Conservation (phyloP, 805 yeast genomes). For the Ogataea zsoltii region DNA sequence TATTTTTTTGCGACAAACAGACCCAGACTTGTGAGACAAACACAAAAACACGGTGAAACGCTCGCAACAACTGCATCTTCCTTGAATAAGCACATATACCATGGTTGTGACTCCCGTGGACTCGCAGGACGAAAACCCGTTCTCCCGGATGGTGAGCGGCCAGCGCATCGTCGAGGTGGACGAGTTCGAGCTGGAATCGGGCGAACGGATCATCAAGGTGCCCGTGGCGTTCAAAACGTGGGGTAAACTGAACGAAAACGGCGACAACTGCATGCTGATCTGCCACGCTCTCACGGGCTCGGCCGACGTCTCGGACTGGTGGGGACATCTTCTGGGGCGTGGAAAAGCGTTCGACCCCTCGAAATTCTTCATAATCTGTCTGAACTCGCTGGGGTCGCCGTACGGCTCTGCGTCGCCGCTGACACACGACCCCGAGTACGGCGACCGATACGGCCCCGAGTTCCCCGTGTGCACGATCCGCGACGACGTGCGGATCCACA, state of each 20-base stretch:
- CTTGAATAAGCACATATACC: neutral
- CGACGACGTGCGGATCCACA: conserved; percentile 85
- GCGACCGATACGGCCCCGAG: conserved; percentile 84
- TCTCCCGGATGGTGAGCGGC: conserved; percentile 64
- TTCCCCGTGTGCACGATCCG: conserved; percentile 93
- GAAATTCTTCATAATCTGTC: conserved; percentile 79
- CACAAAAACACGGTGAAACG: too few relatives aligned
- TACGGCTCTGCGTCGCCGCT: conserved; percentile 95
- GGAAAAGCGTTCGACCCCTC: conserved; percentile 90
- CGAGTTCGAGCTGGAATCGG: conserved; percentile 73
- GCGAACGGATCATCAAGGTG: conserved; percentile 66
- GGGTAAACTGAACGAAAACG: conserved; percentile 76
- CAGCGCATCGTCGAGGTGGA: conserved; percentile 84
- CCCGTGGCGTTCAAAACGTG: conserved; percentile 96
- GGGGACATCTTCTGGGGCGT: conserved; percentile 93
- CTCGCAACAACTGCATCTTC: too few relatives aligned
- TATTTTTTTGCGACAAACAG: neutral
- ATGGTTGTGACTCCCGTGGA: conserved; percentile 26
- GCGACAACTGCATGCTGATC: conserved; percentile 81
- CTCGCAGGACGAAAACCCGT: conserved; percentile 63
- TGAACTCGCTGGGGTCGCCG: conserved; percentile 94
- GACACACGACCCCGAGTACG: conserved; percentile 74
- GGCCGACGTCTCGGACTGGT: conserved; percentile 95
- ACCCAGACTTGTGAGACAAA: neutral
- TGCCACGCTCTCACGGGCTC: conserved; percentile 97